Evolutionary conservation across 371 early-diverging fungal species (phyloP), one percentile per base, ranked within the genome.

Genomic region (Mortierella sp.): DNA sequence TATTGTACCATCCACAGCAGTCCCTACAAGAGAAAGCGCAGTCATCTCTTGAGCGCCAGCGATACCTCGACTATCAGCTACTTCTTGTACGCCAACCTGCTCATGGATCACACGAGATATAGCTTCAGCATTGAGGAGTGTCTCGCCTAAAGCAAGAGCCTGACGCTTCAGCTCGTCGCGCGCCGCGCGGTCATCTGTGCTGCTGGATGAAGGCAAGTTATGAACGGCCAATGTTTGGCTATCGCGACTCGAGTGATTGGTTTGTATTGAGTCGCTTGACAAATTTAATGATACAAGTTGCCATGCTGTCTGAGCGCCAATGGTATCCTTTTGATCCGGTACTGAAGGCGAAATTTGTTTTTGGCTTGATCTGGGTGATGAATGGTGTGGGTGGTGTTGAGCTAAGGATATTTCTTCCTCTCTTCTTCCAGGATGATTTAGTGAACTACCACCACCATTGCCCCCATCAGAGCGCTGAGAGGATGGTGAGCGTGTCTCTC

Each of bases 171-270:
- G 51, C 45, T 54, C 62, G 40, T 55, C 55, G 6, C 28, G 24
- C 24, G 10, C 24, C 11, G 12, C 61, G 1, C 26, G 35, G n/a
- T 10, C 61, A 11, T 60, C 40, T 37, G 61, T 11, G 22, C 12
- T 20, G 16, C 14, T 22, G 9, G 62, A 32, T 10, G 70, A 22
- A 4, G 67, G 9, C 14, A 77, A 54, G 1, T 58, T 43, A 28
- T 77, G 78, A 16, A 77, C 62, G 14, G 73, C 78, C 22, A 77
- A 37, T 39, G 78, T 77, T 43, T 72, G 73, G n/a, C 22, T 57
- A 43, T 72, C 73, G 43, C 52, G 40, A 16, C 3, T 54, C 10
- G 62, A 16, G 62, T 45, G 22, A 45, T 40, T 62, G 11, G 28
- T 30, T 40, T 43, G 62, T 40, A 43, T 39, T 45, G 26, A 24